phyloP scores from a whole-genome alignment of 768 basidiomycete genomes.

The Plicaturopsis crispa region DNA sequence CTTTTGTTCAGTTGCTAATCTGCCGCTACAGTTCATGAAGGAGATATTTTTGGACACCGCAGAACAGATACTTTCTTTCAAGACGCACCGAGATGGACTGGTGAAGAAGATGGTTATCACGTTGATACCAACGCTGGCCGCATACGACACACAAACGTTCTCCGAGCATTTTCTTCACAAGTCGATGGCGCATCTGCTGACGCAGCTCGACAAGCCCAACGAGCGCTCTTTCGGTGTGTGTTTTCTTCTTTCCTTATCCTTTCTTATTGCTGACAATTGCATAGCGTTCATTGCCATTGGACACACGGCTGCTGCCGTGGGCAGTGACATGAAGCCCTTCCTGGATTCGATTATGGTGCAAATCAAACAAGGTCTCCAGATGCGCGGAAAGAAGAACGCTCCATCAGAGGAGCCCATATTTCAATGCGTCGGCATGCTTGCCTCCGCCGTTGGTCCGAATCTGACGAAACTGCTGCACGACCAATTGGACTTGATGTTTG shows the following conservation, averaged over 20 bases:
- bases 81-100: constrained; percentile 76
- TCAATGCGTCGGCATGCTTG: constrained; percentile 95
- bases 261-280: constrained; percentile 7
- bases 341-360: constrained; percentile 85
- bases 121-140: constrained; percentile 89
- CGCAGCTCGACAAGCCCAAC: constrained; percentile 80
- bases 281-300: constrained; percentile 94
- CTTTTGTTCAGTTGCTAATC: constrained; percentile 3
- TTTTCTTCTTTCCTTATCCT: not conserved
- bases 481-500: constrained; percentile 94
- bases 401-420: constrained; percentile 94
- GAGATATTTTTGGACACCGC: constrained; percentile 82
- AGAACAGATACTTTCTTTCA: constrained; percentile 85
- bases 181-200: constrained; percentile 87
- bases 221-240: constrained; percentile 80
- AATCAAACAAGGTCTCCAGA: constrained; percentile 84
- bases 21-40: constrained; percentile 63
- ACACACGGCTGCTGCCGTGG: constrained; percentile 85
- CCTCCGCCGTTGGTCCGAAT: constrained; percentile 91
- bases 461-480: constrained; percentile 94
- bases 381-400: constrained; percentile 85
- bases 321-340: constrained; percentile 93
- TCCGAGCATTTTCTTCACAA: constrained; percentile 87
- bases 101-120: constrained; percentile 94
- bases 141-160: constrained; percentile 91